phyloP scores from a whole-genome alignment of 371 early-diverging fungal genomes.

The Mortierella sp. region DNA sequence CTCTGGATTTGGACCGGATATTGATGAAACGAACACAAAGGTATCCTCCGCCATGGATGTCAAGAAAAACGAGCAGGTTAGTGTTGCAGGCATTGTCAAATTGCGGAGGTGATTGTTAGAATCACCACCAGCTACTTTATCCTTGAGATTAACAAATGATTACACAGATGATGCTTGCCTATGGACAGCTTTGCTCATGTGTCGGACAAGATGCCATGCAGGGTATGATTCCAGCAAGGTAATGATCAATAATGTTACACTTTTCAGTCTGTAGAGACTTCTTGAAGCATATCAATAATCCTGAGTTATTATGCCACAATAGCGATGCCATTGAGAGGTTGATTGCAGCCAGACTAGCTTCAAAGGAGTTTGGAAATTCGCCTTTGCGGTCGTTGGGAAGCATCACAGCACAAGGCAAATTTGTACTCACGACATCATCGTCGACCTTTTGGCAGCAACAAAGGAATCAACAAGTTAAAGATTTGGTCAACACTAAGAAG shows the following conservation, averaged over 20 bases:
- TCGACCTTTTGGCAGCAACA: constrained; percentile 53
- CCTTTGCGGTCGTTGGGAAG: constrained; percentile 48
- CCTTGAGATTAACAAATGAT: background rate
- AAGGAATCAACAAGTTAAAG: constrained; percentile 38
- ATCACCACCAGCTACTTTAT: background rate
- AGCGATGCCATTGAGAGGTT: constrained; percentile 70
- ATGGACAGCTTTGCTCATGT: constrained; percentile 66
- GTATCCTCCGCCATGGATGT: constrained; percentile 32
- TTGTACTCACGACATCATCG: constrained; percentile 37
- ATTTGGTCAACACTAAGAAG: constrained; percentile 29
- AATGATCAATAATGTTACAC: background rate
- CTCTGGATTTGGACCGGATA: constrained; percentile 64
- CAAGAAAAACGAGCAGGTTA: constrained; percentile 43
- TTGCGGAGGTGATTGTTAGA: background rate
- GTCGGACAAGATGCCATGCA: constrained; percentile 69
- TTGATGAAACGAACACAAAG: constrained; percentile 39
- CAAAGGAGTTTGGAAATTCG: constrained; percentile 53
- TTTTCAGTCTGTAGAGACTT: background rate
- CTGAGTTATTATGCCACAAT: background rate
- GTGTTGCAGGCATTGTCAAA: background rate
- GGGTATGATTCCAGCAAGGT: constrained; percentile 70
- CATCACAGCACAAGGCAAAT: constrained; percentile 51
- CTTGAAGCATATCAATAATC: background rate
- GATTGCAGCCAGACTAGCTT: constrained; percentile 63
- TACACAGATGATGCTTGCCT: constrained; percentile 71